Evolutionary conservation across 805 yeast species (phyloP), one percentile per base, ranked within the genome.

Genomic region (Diddensiella santjacobensis): DNA sequence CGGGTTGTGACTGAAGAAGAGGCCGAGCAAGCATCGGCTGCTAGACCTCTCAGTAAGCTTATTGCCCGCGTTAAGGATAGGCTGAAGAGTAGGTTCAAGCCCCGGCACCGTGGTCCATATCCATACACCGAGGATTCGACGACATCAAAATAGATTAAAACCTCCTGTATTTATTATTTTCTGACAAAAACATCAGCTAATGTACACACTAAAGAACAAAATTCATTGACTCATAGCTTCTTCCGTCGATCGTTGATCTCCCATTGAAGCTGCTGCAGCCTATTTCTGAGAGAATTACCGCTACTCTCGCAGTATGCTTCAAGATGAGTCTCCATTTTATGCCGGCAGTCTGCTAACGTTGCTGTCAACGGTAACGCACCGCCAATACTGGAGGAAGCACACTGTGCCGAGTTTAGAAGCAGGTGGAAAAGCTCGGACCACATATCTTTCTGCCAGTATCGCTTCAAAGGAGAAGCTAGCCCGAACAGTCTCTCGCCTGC

Each of bases 1-100:
- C 74, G 80, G 58, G 77, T 86, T 8, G 81, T 89, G 0, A 79
- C 91, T 0, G 88, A 84, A 54, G 87, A 82, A 50, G 90, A 86
- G 35, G 50, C 58, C 22, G 54, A 61, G 41, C 35, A 20, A 15
- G 11, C 36, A 5, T 22, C 49, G 13, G 24, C 22, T 5, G 30
- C 41, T n/a, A 22, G 48, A 17, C 57, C 55, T 1, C 20, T 51
- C 2, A 26, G 36, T 26, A 49, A 47, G 22, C n/a, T 49, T 1
- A 20, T 45, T n/a, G 11, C 26, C 4, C 22, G 33, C 2, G 15
- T 50, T 3, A 41, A 42, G 13, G 22, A 26, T n/a, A 20, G 19
- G 5, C 11, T 49, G 13, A 29, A 22, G 18, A 18, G 4, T 1
- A 52, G 43, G 29, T 30, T 50, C 10, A 48, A 49, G 13, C 43